Base-by-base conservation (phyloP, 306 rosid species). In the Cicer chorassanicum region DNA sequence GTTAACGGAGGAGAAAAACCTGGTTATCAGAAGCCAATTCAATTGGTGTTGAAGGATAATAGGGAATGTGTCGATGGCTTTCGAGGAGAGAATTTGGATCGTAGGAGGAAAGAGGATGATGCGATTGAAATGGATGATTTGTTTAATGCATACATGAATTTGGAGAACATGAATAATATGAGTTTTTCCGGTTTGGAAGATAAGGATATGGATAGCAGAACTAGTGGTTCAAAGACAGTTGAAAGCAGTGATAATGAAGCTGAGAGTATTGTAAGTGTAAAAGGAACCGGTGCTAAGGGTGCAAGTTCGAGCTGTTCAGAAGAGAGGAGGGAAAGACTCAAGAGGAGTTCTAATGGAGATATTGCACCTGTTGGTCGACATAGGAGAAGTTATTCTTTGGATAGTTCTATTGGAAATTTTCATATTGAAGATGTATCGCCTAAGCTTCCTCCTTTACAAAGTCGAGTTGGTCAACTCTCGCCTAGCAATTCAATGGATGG, bases 161-260 rank as follows among this genome's bases (percentile, higher is more conserved):
- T 90, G 83, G 97, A 92, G 11, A 87, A 83, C 70, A 81, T 89
- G 75, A 81, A 88, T 56, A 72, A 43, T 49, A 49, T 90, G 86
- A 86, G 81, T 66, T 85, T 88, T 60, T 64, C 87, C 4, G 89
- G 88, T 18, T 72, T 78, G 12, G 97, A 92, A 66, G 93, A 89
- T 63, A 79, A 79, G 74, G 83, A 79, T 72, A 34, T 79, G 67
- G 83, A 79, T 65, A 82, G 85, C 72, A 77, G 75, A 59, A 82
- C 70, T 16, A 82, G 85, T 65, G 85, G 85, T 62, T 86, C 93
- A 0, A 92, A 87, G 88, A 87, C 95, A 1, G 85, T 89, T 60
- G 97, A 90, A 56, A 89, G 93, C 77, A 92, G 97, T 65, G 96
- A 92, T 66, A 90, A 88, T 19, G 97, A 92, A 83, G 96, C 77